Conservation (phyloP, 169 alveolate species). For the Theileria orientalis region DNA sequence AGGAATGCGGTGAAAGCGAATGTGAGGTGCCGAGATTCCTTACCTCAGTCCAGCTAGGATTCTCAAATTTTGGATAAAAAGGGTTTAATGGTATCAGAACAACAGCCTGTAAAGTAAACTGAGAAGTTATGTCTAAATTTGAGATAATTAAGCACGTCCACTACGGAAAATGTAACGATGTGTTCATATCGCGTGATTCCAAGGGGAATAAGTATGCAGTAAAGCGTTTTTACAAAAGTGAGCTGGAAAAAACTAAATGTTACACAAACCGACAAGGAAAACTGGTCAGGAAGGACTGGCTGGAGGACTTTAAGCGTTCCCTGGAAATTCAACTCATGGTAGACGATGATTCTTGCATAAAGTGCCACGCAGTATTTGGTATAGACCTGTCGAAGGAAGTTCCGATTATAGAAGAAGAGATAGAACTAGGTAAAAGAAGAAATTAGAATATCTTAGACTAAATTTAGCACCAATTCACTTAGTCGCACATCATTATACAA, state of each 20-base stretch:
- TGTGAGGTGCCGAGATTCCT: too few species aligned
- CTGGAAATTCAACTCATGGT: slow-evolving; percentile 27
- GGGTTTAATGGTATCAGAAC: too few species aligned
- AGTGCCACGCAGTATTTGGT: slow-evolving; percentile 11
- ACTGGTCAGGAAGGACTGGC: slow-evolving; percentile 23
- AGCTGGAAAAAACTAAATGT: slow-evolving; percentile 26
- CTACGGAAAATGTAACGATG: slow-evolving; percentile 50
- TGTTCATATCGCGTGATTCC: slow-evolving; percentile 36
- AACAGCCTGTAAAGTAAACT: not conserved
- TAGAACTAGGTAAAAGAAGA: slow-evolving; percentile 38
- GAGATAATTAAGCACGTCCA: slow-evolving; percentile 35
- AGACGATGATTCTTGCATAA: slow-evolving; percentile 26
- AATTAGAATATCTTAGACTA: too few species aligned
- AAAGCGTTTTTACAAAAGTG: slow-evolving; percentile 29
- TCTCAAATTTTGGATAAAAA: too few species aligned
- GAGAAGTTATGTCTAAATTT: slow-evolving; percentile 11
- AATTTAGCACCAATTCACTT: too few species aligned
- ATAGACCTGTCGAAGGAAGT: not conserved
- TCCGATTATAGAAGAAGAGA: slow-evolving; percentile 14
- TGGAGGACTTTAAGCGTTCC: slow-evolving; percentile 27
- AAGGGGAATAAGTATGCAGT: slow-evolving; percentile 22
- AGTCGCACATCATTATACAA: too few species aligned
- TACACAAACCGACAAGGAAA: slow-evolving; percentile 21
- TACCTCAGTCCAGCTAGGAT: too few species aligned
- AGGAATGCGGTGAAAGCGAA: too few species aligned